These are phyloP conservation scores for Macrophomina pseudophaseolina DNA, from an alignment of 2,329 filamentous ascomycete genomes.

Conservation along the genomic window DNA sequence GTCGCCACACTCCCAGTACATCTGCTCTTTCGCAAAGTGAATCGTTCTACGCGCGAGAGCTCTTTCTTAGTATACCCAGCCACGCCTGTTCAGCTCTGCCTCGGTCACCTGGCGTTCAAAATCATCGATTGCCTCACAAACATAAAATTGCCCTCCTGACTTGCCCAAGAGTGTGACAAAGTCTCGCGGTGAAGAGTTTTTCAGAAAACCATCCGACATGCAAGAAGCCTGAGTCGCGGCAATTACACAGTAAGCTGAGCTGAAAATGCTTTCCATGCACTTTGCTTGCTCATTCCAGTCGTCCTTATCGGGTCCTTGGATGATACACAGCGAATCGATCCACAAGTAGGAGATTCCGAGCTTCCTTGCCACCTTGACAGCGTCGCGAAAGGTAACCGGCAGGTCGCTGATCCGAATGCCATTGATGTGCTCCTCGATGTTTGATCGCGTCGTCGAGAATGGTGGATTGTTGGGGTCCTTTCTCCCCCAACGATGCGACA, in stretches of 20 bases:
- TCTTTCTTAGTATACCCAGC: constrained; percentile 39
- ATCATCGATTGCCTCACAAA: constrained; percentile 33
- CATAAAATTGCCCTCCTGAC: constrained; percentile 14
- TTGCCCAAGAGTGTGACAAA: neutral
- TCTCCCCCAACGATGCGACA: too few species aligned
- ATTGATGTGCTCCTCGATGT: neutral
- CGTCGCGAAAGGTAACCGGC: constrained; percentile 34
- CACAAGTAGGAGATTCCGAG: constrained; percentile 32
- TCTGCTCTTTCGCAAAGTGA: constrained; percentile 36
- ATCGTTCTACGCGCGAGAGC: constrained; percentile 36
- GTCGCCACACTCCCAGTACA: constrained; percentile 37
- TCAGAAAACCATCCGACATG: neutral
- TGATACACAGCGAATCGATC: constrained; percentile 34
- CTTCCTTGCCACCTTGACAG: constrained; percentile 28
- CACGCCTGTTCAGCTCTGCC: constrained; percentile 32
- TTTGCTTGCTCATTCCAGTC: constrained; percentile 13
- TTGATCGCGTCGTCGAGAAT: neutral
- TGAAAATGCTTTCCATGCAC: constrained; percentile 26
- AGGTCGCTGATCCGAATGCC: constrained; percentile 17
- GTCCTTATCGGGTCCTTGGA: constrained; percentile 26
- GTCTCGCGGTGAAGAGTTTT: neutral
- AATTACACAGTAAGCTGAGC: constrained; percentile 19
- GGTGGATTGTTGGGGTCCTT: neutral
- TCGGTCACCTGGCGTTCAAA: constrained; percentile 33
- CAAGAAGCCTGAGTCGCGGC: constrained; percentile 22